These are phyloP conservation scores for Aspergillus candidus DNA, from an alignment of 2,329 filamentous ascomycete genomes.

Conservation along the genomic window DNA sequence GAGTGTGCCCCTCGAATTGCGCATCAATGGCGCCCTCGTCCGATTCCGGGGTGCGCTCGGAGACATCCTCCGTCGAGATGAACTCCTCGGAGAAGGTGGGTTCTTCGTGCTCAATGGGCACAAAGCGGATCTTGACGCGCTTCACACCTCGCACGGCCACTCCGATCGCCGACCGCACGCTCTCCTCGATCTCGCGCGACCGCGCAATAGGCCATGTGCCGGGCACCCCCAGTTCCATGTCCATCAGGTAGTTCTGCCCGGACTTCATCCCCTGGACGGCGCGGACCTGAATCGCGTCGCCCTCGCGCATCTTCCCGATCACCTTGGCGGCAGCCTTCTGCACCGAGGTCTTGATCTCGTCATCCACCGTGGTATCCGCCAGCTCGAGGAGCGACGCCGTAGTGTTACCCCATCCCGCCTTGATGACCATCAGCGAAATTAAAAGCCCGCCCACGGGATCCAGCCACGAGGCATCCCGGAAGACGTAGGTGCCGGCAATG, in stretches of 20 bases:
- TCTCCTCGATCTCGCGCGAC: slow-evolving; percentile 62
- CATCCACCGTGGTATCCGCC: slow-evolving; percentile 82
- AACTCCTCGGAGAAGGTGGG: slow-evolving; percentile 71
- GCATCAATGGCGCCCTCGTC: slow-evolving; percentile 43
- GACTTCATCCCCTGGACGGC: slow-evolving; percentile 88
- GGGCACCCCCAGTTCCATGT: slow-evolving; percentile 79
- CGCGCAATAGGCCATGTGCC: slow-evolving; percentile 68
- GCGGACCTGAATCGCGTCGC: slow-evolving; percentile 61
- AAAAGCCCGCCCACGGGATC: slow-evolving; percentile 89
- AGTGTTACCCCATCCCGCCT: slow-evolving; percentile 83
- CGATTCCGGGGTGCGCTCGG: slow-evolving; percentile 54
- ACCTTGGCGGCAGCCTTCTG: slow-evolving; percentile 58
- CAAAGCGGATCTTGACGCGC: slow-evolving; percentile 76
- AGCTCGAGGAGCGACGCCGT: slow-evolving; percentile 75
- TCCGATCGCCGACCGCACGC: slow-evolving; percentile 66
- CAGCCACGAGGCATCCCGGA: slow-evolving; percentile 81
- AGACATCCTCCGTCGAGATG: slow-evolving; percentile 58
- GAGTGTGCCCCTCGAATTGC: slow-evolving; percentile 16
- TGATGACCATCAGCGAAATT: slow-evolving; percentile 89
- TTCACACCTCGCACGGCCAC: slow-evolving; percentile 75
- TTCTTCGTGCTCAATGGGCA: slow-evolving; percentile 57
- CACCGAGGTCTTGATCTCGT: slow-evolving; percentile 70
- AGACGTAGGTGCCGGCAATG: slow-evolving; percentile 81
- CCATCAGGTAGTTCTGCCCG: slow-evolving; percentile 91
- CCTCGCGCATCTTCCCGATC: slow-evolving; percentile 49